These are phyloP conservation scores for Beauveria caledonica DNA, from an alignment of 2,329 filamentous ascomycete genomes.

Conservation along the genomic window DNA sequence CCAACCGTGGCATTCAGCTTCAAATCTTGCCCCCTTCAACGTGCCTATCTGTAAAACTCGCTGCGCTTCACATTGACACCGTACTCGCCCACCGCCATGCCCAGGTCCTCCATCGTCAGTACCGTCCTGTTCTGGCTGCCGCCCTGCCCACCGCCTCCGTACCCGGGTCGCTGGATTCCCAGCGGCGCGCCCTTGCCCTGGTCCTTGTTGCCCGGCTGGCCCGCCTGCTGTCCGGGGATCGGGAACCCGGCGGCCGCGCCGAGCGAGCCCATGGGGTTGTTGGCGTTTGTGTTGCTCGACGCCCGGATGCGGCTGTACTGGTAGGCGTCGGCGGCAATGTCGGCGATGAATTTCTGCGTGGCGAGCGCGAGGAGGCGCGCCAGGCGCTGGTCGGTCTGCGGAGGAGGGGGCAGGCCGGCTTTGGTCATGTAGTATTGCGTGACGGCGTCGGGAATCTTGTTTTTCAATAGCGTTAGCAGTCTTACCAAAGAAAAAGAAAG, in stretches of 20 bases:
- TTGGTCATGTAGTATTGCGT: conserved; percentile 97
- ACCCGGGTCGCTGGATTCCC: conserved; percentile 70
- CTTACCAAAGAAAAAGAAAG: neutral
- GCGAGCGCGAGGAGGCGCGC: conserved; percentile 90
- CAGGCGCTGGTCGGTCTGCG: conserved; percentile 81
- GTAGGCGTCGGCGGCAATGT: conserved; percentile 94
- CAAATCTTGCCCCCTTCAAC: no score
- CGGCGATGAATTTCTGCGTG: conserved; percentile 98
- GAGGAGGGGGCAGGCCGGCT: conserved; percentile 86
- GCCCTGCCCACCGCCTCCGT: conserved; percentile 81
- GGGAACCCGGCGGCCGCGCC: conserved; percentile 66
- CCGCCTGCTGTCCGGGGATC: conserved; percentile 53
- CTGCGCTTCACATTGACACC: conserved; percentile 95
- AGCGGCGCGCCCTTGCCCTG: conserved; percentile 52
- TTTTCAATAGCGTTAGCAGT: neutral
- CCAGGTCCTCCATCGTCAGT: conserved; percentile 95
- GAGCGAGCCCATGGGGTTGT: conserved; percentile 84
- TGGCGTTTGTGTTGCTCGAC: conserved; percentile 77
- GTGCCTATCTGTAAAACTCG: conserved; percentile 76
- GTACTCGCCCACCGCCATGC: conserved; percentile 96
- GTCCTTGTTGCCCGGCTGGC: conserved; percentile 47
- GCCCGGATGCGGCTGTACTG: conserved; percentile 94
- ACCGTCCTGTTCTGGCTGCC: conserved; percentile 87
- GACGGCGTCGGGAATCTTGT: conserved; percentile 89
- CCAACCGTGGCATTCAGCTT: neutral